Conservation (phyloP, 192 early-diverging fungal genomes). For the Umbelopsis ramanniana region DNA sequence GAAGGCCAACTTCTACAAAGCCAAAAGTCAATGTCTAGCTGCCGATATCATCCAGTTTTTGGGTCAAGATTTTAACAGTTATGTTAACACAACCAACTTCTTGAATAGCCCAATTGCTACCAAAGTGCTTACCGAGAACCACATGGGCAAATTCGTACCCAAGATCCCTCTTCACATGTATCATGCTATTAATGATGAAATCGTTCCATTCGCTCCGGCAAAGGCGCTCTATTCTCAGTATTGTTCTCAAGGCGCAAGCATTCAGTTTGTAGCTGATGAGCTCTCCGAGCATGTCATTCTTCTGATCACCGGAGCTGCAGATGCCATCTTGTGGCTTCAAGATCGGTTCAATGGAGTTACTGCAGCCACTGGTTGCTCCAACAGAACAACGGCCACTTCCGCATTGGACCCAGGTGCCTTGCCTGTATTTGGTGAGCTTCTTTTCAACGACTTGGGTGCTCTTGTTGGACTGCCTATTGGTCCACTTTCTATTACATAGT, state of each 20-base stretch:
- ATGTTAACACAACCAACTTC: not conserved
- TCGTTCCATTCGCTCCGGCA: constrained; percentile 20
- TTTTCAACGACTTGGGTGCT: constrained; percentile 2
- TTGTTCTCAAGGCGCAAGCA: constrained; percentile 12
- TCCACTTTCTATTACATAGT: constrained; percentile 9
- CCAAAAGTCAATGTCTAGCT: constrained; percentile 9
- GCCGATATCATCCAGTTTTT: not conserved
- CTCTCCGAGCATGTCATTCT: constrained; percentile 23
- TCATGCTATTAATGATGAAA: constrained; percentile 21
- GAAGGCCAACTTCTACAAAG: constrained; percentile 18
- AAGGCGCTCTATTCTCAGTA: constrained; percentile 1
- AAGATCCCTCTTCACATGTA: constrained; percentile 27
- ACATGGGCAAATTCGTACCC: constrained; percentile 15
- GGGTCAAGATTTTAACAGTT: constrained; percentile 1
- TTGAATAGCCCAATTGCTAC: constrained; percentile 8
- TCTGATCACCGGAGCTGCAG: not conserved
- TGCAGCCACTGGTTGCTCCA: not conserved
- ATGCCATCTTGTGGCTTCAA: constrained; percentile 6
- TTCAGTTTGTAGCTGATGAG: constrained; percentile 8
- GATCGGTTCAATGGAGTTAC: constrained; percentile 21
- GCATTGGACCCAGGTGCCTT: constrained; percentile 14
- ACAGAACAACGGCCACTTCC: not conserved
- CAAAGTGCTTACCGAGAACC: constrained; percentile 13
- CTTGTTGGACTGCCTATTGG: constrained; percentile 17
- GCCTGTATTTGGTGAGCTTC: constrained; percentile 6